Conservation (phyloP, 2,329 filamentous ascomycete species). For the Aspergillus cejpii region DNA sequence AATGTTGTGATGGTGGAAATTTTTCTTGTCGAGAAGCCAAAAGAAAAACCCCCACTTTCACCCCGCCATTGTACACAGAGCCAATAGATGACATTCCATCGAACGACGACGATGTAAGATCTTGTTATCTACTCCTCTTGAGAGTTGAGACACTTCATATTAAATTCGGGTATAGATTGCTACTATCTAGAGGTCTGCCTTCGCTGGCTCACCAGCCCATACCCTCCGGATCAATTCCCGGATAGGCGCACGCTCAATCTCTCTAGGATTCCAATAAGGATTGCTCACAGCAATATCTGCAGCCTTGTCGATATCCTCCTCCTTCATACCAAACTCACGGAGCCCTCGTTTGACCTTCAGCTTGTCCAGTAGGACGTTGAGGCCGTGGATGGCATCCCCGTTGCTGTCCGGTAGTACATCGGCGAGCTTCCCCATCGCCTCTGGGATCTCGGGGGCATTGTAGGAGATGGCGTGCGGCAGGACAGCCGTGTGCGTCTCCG, state of each 20-base stretch:
- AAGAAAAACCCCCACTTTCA: constrained; percentile 26
- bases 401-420: constrained; percentile 50
- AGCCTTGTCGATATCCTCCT: constrained; percentile 55
- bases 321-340: constrained; percentile 53
- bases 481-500: constrained; percentile 59
- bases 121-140: not conserved
- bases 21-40: constrained; percentile 16
- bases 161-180: not conserved
- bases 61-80: constrained; percentile 25
- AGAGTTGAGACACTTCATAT: not conserved
- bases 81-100: constrained; percentile 1
- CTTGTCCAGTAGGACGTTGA: constrained; percentile 52
- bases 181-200: constrained; percentile 43
- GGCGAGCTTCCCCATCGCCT: constrained; percentile 49
- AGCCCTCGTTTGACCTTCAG: constrained; percentile 49
- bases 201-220: constrained; percentile 55
- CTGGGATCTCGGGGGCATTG: constrained; percentile 51
- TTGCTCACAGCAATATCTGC: constrained; percentile 54
- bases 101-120: not conserved
- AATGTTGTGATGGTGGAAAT: constrained; percentile 12
- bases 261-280: constrained; percentile 55
- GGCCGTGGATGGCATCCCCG: constrained; percentile 52
- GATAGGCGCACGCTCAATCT: constrained; percentile 47
- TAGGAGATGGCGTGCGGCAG: constrained; percentile 59
- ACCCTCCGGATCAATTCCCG: constrained; percentile 53